These are phyloP conservation scores for Eucalyptus sp. DNA, from an alignment of 345 rosid genomes.

Conservation along the genomic window DNA sequence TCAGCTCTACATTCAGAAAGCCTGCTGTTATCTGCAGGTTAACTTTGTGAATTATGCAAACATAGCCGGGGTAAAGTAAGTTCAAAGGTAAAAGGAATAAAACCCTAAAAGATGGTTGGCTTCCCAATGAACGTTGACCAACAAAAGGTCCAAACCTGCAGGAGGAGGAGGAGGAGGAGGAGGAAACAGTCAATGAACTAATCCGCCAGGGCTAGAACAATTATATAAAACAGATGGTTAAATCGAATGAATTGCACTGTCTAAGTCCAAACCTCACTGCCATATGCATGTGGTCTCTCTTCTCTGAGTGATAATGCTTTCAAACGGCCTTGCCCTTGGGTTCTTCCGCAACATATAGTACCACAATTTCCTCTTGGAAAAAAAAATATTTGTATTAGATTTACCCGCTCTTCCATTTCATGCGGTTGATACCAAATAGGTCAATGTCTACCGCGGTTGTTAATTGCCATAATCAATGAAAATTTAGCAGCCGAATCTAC, in stretches of 20 bases:
- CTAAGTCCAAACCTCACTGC: not conserved
- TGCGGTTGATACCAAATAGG: not conserved
- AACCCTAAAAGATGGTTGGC: not conserved
- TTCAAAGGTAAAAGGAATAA: not conserved
- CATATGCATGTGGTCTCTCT: not conserved
- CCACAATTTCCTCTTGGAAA: not conserved
- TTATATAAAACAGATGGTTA: not conserved
- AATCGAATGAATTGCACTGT: not conserved
- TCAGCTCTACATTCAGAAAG: not conserved
- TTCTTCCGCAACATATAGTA: not conserved
- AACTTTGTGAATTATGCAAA: not conserved
- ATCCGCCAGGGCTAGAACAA: not conserved
- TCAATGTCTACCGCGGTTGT: not conserved
- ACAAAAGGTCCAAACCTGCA: no score
- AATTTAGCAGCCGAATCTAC: not conserved
- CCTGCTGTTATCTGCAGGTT: not conserved
- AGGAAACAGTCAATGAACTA: not conserved
- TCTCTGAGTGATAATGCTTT: not conserved
- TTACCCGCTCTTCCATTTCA: not conserved
- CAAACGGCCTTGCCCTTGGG: not conserved
- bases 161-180: not conserved
- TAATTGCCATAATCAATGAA: not conserved
- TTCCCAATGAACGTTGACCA: not conserved
- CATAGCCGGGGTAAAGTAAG: not conserved
- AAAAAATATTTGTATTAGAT: not conserved